phyloP scores from a whole-genome alignment of 2,329 filamentous ascomycete species.

The Fusarium virguliforme region DNA sequence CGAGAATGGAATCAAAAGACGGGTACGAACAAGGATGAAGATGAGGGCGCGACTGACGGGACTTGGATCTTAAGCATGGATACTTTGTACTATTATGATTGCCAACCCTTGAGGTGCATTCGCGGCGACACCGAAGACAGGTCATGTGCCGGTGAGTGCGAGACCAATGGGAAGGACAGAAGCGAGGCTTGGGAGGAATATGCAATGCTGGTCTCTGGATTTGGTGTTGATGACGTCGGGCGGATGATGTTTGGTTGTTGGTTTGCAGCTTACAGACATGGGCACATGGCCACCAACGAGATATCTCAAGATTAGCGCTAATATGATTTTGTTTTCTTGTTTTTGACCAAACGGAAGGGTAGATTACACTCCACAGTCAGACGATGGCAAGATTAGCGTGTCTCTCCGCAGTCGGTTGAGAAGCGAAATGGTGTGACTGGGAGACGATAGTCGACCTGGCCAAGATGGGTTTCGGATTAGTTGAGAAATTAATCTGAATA shows the following conservation, averaged over 20 bases:
- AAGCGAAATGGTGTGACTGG: constrained; percentile 2
- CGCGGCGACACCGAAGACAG: constrained; percentile 24
- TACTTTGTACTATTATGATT: constrained; percentile 44
- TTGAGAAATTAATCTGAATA: too few species aligned
- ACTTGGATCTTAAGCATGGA: constrained; percentile 44
- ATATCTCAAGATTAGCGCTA: constrained; percentile 33
- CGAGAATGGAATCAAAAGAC: constrained; percentile 29
- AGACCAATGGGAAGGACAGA: constrained; percentile 5
- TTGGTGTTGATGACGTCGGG: constrained; percentile 24
- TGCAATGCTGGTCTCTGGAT: constrained; percentile 26
- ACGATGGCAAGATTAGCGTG: constrained; percentile 18
- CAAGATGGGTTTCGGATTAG: not conserved
- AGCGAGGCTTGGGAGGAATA: not conserved
- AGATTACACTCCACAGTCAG: not conserved
- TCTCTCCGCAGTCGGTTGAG: constrained; percentile 5
- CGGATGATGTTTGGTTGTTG: constrained; percentile 14
- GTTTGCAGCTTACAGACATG: constrained; percentile 13
- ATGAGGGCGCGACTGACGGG: constrained; percentile 42
- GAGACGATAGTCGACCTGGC: too few species aligned
- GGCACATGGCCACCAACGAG: constrained; percentile 20
- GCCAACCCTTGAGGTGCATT: constrained; percentile 29
- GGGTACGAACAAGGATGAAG: constrained; percentile 31
- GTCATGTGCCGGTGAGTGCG: constrained; percentile 11
- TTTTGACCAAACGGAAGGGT: not conserved
- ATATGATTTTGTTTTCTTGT: constrained; percentile 23